phyloP scores from a whole-genome alignment of 495 filamentous ascomycete genomes.

The Aspergillus kassunensis region DNA sequence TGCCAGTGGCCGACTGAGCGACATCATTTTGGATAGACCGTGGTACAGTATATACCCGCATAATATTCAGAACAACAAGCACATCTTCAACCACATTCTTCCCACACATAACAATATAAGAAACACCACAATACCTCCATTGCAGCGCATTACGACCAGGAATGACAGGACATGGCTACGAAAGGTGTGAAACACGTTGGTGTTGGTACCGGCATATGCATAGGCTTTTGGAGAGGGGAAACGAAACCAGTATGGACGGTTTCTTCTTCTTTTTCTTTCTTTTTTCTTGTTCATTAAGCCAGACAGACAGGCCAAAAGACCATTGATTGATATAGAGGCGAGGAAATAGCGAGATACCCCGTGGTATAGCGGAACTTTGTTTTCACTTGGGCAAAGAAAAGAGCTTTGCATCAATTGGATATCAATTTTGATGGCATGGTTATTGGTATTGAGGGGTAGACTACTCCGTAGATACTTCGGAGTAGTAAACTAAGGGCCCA shows the following conservation, averaged over 20 bases:
- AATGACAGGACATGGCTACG: slow-evolving; percentile 6
- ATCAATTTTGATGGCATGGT: no score
- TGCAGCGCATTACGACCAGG: slow-evolving; percentile 15
- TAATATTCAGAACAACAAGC: slow-evolving; percentile 7
- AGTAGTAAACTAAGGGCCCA: no score
- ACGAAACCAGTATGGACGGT: no score
- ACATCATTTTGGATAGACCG: slow-evolving; percentile 7
- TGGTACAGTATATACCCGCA: slow-evolving; percentile 3
- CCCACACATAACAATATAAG: slow-evolving; percentile 11
- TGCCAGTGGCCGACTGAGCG: slow-evolving; percentile 31
- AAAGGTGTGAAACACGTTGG: slow-evolving; percentile 8
- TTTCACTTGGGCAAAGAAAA: slow-evolving; percentile 17
- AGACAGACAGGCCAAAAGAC: slow-evolving; percentile 8
- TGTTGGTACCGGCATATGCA: no score
- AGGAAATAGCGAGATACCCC: slow-evolving; percentile 20
- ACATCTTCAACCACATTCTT: background rate
- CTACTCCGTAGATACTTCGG: no score
- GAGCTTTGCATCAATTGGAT: slow-evolving; percentile 9
- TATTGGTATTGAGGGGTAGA: no score
- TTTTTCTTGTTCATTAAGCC: background rate
- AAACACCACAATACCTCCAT: background rate
- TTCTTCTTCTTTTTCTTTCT: slow-evolving; percentile 1
- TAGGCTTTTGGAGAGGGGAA: no score
- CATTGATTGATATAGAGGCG: slow-evolving; percentile 14
- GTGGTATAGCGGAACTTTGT: slow-evolving; percentile 2